Conservation (phyloP, 2,329 filamentous ascomycete species). For the Venturia nashicola region DNA sequence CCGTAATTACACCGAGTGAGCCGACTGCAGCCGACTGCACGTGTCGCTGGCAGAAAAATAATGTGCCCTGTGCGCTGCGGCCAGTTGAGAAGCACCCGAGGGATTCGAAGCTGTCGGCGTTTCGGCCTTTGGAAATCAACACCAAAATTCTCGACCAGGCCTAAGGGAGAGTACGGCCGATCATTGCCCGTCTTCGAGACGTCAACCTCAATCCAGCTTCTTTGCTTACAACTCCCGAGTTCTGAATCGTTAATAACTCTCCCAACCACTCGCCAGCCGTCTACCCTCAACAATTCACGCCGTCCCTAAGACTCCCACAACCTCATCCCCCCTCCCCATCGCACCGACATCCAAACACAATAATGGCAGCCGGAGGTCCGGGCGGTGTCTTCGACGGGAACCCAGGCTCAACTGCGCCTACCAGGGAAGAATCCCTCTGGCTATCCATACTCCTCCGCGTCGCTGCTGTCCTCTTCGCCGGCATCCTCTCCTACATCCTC, state of each 20-base stretch:
- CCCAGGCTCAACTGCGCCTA: not conserved
- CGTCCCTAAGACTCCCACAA: not conserved
- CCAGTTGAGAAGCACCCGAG: too few species aligned
- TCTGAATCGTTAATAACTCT: not conserved
- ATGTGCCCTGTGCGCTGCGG: too few species aligned
- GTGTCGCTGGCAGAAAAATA: too few species aligned
- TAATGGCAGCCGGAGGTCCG: not conserved
- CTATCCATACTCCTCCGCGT: constrained; percentile 5
- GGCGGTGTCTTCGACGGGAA: not conserved
- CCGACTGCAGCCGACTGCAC: too few species aligned
- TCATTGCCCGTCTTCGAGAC: not conserved
- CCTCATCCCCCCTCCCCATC: not conserved
- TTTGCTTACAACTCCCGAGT: not conserved
- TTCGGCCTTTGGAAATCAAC: not conserved
- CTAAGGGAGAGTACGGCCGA: not conserved
- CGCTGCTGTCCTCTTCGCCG: constrained; percentile 5
- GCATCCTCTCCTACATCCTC: constrained; percentile 6
- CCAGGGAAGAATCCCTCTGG: not conserved
- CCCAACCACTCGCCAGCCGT: not conserved
- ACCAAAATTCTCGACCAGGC: not conserved
- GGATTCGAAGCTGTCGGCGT: not conserved
- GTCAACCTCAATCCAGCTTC: not conserved
- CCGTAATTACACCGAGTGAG: too few species aligned
- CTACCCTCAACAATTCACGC: not conserved
- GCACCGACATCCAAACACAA: not conserved